A percentile compares a stretch with the other conserved stretches of the same genome.
Conservation (phyloP, 441 rosid species). For the Populus hybrid region DNA sequence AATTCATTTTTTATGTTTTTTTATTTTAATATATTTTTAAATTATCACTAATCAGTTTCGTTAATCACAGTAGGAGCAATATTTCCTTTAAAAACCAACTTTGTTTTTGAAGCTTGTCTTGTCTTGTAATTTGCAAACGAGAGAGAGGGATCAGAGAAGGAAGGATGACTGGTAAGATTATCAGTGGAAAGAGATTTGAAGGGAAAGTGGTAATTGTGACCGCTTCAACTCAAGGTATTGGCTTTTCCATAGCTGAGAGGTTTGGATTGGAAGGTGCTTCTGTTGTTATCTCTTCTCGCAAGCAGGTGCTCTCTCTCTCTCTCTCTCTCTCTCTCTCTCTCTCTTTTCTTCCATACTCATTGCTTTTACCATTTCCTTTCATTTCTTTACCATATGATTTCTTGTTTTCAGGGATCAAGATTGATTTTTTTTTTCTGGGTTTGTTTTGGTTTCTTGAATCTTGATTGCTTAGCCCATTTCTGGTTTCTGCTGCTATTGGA, state of each 20-base stretch:
- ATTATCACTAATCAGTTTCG: background rate
- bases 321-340: background rate
- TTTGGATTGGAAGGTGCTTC: constrained; percentile 91
- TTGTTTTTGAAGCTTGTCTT: background rate
- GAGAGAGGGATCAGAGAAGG: constrained; percentile 29
- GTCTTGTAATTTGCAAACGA: background rate
- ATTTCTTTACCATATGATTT: background rate
- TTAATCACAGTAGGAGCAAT: background rate
- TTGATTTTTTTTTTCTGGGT: background rate
- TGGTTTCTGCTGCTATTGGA: background rate
- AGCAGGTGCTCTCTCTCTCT: constrained; percentile 46
- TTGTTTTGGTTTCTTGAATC: background rate
- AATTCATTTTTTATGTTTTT: too few relatives aligned
- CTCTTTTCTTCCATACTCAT: background rate
- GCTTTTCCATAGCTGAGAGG: constrained; percentile 69
- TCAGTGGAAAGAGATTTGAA: constrained; percentile 47
- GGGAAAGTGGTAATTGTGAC: constrained; percentile 88
- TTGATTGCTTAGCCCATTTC: background rate
- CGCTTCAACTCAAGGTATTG: constrained; percentile 95
- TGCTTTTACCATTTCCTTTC: background rate
- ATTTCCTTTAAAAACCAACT: background rate
- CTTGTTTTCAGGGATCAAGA: background rate
- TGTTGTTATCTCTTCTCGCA: constrained; percentile 90
- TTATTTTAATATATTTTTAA: too few relatives aligned
- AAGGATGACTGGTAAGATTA: constrained; percentile 10